Evolutionary conservation across 257 asterid species (phyloP).

Genomic region (Parsonsia alboflavescens): DNA sequence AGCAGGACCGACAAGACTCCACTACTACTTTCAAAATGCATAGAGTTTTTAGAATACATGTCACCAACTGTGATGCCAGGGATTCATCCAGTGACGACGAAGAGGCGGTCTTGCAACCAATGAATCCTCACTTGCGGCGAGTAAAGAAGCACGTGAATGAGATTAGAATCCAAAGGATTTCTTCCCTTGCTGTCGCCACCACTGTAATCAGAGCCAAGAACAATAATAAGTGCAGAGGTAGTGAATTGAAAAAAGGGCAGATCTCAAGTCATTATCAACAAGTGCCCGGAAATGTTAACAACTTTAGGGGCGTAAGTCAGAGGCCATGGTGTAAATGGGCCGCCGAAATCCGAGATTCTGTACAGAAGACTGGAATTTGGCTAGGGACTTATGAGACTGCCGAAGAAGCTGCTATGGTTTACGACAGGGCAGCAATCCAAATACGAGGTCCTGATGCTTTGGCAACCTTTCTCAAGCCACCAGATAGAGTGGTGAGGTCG

Average conservation of each 20-base stretch:
- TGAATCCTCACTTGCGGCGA: conserved; percentile 16
- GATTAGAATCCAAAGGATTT: conserved; percentile 33
- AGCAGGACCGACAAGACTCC: neutral
- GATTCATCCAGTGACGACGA: conserved; percentile 57
- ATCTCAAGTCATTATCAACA: neutral
- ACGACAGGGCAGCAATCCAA: conserved; percentile 54
- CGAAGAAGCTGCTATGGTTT: conserved; percentile 70
- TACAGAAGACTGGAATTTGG: conserved; percentile 47
- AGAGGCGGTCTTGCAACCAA: neutral
- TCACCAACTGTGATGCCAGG: conserved; percentile 67
- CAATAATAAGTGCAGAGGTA: conserved; percentile 6
- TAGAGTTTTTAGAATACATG: conserved; percentile 43
- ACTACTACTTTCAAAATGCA: conserved; percentile 22
- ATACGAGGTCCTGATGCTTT: conserved; percentile 53
- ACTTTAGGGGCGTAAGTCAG: conserved; percentile 68
- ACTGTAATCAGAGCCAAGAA: neutral
- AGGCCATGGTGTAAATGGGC: conserved; percentile 91
- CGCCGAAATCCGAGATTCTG: conserved; percentile 80
- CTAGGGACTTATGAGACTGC: conserved; percentile 72
- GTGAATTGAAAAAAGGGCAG: conserved; percentile 5
- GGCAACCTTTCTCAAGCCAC: conserved; percentile 46
- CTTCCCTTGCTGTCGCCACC: neutral
- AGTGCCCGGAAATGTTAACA: conserved; percentile 20
- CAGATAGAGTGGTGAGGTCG: conserved; percentile 12
- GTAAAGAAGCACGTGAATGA: conserved; percentile 40